Evolutionary conservation across 345 rosid genomes (phyloP).

Genomic region (Isatis tinctoria): DNA sequence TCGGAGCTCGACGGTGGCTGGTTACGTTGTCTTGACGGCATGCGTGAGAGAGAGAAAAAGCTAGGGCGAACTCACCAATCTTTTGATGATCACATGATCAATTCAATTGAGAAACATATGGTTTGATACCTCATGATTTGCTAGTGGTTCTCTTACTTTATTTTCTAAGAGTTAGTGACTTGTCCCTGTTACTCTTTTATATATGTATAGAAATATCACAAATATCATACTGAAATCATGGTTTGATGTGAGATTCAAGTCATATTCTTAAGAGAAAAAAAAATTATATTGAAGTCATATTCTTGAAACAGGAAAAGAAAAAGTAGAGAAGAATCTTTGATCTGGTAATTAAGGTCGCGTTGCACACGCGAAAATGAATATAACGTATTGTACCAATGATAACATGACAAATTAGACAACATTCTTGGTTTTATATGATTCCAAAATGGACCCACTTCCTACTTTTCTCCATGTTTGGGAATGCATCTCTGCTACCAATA

Average conservation of each 20-base stretch:
- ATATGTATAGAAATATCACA: not conserved
- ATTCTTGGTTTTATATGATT: constrained; percentile 21
- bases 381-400: constrained; percentile 29
- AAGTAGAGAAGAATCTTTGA: not conserved
- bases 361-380: constrained; percentile 32
- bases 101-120: no score
- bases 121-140: no score
- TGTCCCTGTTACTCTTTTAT: not conserved
- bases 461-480: constrained; percentile 8
- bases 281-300: not conserved
- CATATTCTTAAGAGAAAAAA: not conserved
- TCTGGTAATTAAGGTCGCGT: constrained; percentile 11
- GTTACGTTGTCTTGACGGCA: no score
- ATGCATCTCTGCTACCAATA: constrained; percentile 10
- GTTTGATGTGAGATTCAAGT: not conserved
- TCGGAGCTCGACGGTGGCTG: no score
- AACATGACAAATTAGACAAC: constrained; percentile 14
- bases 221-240: not conserved
- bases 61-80: no score
- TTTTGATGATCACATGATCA: no score
- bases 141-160: no score
- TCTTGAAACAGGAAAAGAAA: not conserved
- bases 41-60: no score
- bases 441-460: constrained; percentile 20
- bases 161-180: no score